Evolutionary conservation across 139 green algal genomes (phyloP).

Genomic region (Trebouxia sp.): DNA sequence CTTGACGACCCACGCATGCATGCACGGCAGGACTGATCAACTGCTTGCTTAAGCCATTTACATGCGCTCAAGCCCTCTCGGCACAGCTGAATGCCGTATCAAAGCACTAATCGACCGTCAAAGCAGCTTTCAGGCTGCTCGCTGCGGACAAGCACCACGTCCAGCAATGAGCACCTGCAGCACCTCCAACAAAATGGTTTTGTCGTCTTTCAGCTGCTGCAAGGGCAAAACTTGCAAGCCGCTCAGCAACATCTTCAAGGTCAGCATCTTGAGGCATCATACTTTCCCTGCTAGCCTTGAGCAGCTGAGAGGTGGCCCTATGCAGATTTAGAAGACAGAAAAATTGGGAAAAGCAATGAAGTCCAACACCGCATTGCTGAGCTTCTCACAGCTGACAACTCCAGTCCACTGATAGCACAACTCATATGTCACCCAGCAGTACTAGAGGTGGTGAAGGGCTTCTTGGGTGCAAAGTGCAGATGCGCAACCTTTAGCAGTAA

Average conservation of each 20-base stretch:
- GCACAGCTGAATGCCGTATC: no score
- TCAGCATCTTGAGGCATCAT: no score
- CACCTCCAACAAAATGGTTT: background rate
- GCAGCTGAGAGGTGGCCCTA: no score
- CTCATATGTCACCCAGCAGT: background rate
- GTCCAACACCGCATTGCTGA: constrained; percentile 6
- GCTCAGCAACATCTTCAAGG: background rate
- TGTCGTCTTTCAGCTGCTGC: background rate
- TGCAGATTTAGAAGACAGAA: background rate
- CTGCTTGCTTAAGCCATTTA: no score
- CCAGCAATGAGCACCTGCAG: background rate
- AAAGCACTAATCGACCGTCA: no score
- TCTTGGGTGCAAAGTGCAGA: background rate
- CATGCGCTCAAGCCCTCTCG: no score
- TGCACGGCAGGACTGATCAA: no score
- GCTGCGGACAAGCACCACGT: background rate
- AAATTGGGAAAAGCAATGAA: background rate
- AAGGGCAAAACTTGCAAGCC: background rate
- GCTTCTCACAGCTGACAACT: background rate
- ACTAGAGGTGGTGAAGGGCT: background rate
- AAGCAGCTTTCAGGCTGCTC: no score
- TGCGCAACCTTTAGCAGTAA: constrained; percentile 8
- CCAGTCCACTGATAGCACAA: background rate
- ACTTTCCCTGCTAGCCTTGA: no score
- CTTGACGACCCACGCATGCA: no score